phyloP scores from a whole-genome alignment of 768 basidiomycete genomes.

The Leccinum uliginosum region DNA sequence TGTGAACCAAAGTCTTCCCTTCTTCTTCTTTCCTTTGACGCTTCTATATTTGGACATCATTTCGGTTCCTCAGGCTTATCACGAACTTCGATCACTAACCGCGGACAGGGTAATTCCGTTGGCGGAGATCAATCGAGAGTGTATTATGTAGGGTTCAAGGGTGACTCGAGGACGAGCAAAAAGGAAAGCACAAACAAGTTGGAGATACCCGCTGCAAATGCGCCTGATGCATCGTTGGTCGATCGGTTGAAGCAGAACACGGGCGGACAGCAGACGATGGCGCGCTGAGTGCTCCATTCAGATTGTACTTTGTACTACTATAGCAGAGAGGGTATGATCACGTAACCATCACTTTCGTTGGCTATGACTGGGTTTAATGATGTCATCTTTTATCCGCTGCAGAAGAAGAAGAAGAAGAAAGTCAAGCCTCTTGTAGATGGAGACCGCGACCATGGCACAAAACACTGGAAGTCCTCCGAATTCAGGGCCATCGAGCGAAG shows the following conservation, averaged over 20 bases:
- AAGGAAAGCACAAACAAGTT: constrained; percentile 61
- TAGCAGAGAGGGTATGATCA: constrained; percentile 4
- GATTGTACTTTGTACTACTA: background rate
- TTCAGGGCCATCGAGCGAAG: no score
- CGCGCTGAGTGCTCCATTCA: constrained; percentile 31
- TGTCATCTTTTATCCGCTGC: no score
- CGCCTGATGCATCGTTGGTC: constrained; percentile 65
- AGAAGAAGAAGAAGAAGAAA: no score
- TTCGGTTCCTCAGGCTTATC: constrained; percentile 12
- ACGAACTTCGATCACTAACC: constrained; percentile 1
- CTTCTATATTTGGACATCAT: constrained; percentile 18
- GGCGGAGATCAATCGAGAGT: constrained; percentile 64
- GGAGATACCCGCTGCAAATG: constrained; percentile 76
- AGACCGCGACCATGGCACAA: no score
- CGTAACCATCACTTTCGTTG: no score
- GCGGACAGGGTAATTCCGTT: constrained; percentile 55
- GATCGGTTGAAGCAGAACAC: constrained; percentile 57
- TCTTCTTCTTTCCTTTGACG: constrained; percentile 14
- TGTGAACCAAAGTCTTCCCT: background rate
- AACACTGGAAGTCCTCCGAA: no score
- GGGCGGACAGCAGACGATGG: constrained; percentile 61
- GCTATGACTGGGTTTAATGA: no score
- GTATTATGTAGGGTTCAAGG: constrained; percentile 83
- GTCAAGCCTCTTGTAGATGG: no score
- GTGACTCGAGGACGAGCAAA: constrained; percentile 51